phyloP scores from a whole-genome alignment of 768 basidiomycete species.

The Auricularia auricula-judae region DNA sequence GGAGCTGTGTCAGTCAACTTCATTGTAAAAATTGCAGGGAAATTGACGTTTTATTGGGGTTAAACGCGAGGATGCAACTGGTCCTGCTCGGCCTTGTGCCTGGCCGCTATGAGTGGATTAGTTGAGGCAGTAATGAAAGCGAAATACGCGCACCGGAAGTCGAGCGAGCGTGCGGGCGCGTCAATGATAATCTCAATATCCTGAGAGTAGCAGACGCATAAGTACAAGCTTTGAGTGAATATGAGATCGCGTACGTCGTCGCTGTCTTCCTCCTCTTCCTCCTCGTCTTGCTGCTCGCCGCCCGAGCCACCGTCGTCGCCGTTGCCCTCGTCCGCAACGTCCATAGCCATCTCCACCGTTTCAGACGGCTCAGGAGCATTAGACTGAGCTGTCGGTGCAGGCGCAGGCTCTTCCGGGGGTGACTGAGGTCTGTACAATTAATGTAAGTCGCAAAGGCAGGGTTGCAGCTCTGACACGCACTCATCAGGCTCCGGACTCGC shows the following conservation, averaged over 20 bases:
- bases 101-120: no score
- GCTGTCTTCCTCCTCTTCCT: constrained; percentile 28
- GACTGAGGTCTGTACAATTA: background rate
- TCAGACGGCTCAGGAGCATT: background rate
- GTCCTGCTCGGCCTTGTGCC: no score
- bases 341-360: constrained; percentile 23
- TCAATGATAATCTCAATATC: constrained; percentile 92
- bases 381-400: no score
- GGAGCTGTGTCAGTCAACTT: constrained; percentile 7
- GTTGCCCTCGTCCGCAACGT: constrained; percentile 32
- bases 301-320: constrained; percentile 9
- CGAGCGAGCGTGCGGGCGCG: constrained; percentile 55
- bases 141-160: constrained; percentile 47
- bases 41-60: constrained; percentile 9
- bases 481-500: no score
- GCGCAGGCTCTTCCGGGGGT: no score
- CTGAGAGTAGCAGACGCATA: constrained; percentile 22
- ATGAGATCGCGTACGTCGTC: constrained; percentile 29
- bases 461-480: constrained; percentile 11
- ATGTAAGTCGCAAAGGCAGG: constrained; percentile 25
- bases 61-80: background rate
- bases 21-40: background rate
- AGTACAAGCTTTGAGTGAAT: no score
- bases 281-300: constrained; percentile 24
- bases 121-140: background rate